Evolutionary conservation across 345 rosid species (phyloP), one percentile per base, ranked within the genome.

Genomic region (Excoecaria cochinchinensis): DNA sequence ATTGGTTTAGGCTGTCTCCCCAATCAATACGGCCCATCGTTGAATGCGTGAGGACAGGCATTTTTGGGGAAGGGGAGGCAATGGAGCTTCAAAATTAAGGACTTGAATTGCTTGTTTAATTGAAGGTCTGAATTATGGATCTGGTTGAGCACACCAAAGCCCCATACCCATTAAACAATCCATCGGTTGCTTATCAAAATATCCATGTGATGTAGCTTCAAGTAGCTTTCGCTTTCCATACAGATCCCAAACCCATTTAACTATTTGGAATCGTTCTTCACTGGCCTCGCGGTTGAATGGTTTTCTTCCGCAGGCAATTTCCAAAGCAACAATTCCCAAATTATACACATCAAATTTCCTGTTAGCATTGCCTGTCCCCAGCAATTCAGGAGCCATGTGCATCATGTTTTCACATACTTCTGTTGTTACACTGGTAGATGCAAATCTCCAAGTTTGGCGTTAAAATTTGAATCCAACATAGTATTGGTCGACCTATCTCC

Each of bases 221-320:
- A 31, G 3, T 8, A 31, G 42, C 44, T 12, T 0, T 25, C 44
- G 4, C 0, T 25, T 2, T 31, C 19, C 38, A 13, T 61, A 61
- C 15, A 61, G 4, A 4, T 31, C 42, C 66, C 66, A 61, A 13
- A 61, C 66, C 66, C 44, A 61, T 17, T 31, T 11, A 15, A 11
- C 19, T 14, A 61, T 8, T 12, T 11, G 42, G 3, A 61, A 40
- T 9, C 5, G n/a, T 1, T 15, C 22, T 19, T 3, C 59, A 55
- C 8, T 21, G 7, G 4, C 59, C 8, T 19, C 8, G 15, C 4
- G 3, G 19, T 12, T 12, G 3, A 3, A 12, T 0, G 56, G 4
- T 52, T 52, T 61, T 61, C 62, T 61, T 61, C 66, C 44, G 14
- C 66, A 25, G 11, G 64, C 64, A 21, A 59, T 59, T 59, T 59